Base-by-base conservation (phyloP, 495 filamentous ascomycete genomes). In the Neurospora sp. region DNA sequence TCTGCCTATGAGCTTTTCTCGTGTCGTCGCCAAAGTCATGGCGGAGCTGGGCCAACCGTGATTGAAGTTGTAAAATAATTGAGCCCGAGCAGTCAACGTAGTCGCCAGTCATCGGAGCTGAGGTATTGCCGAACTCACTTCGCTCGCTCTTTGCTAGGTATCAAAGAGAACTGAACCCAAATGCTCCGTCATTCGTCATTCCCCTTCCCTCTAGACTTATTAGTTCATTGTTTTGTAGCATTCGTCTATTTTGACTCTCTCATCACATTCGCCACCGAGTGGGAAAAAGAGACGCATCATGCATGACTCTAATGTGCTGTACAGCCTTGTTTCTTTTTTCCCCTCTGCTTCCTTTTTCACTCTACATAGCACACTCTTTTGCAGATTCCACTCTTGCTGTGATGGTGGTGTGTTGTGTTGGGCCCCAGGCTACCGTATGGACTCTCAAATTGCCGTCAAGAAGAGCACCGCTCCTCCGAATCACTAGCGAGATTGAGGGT, bases 401-500 rank as follows among this genome's bases (percentile, higher is more conserved):
- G 44, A 37, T 68, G 48, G 45, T 38, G 42, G 40, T 38, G 65
- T 72, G 69, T 70, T 65, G 35, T 31, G 27, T 35, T 35, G 48
- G 40, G 16, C 42, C 35, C 31, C 48, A 72, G 74, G 48, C 53
- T 35, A 35, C 31, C 31, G 3, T 5, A 18, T 65, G 27, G 27
- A 59, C 48, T 27, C 53, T 68, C 76, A 81, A 82, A 80, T 81
- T 82, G 76, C 73, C 42, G 69, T 75, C 76, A 53, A 70, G 37
- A 71, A 76, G 75, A 77, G 72, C 76, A 77, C 68, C 75, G 72
- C 61, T 75, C 70, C 76, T 72, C 75, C 77, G 74, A 78, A 77
- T 75, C 80, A 73, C 80, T 82, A 82, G 81, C 81, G 81, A 82
- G 73, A 82, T 82, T 82, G 81, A 77, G 45, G 76, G 71, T 76